Evolutionary conservation across 768 basidiomycete genomes (phyloP).

Genomic region (Rhizopogon vinicolor): DNA sequence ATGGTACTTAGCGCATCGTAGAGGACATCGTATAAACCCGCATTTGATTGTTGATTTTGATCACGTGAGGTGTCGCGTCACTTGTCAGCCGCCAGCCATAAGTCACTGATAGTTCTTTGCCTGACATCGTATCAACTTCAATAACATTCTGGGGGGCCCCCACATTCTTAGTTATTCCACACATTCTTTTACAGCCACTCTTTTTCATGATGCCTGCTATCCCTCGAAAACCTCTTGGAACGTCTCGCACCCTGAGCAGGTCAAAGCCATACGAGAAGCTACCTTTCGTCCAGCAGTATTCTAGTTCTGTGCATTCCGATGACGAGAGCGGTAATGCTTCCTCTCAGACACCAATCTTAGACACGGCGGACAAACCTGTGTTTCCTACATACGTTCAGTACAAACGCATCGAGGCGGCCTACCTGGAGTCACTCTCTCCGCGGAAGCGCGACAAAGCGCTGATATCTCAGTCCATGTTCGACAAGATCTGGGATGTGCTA

Average conservation of each 20-base stretch:
- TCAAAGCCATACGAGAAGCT: constrained; percentile 19
- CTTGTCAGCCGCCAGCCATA: constrained; percentile 21
- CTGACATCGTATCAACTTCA: constrained; percentile 23
- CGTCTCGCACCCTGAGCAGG: background rate
- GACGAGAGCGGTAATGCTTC: background rate
- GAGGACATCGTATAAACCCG: no score
- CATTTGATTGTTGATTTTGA: constrained; percentile 16
- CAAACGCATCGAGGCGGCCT: constrained; percentile 51
- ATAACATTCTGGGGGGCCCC: background rate
- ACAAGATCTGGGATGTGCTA: constrained; percentile 67
- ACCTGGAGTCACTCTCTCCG: constrained; percentile 53
- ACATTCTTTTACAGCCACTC: background rate
- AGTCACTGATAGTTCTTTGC: constrained; percentile 1
- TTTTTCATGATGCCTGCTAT: background rate
- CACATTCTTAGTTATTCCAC: background rate
- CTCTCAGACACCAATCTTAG: constrained; percentile 1
- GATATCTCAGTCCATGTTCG: constrained; percentile 66
- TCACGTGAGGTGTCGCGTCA: constrained; percentile 23
- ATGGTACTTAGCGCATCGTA: background rate
- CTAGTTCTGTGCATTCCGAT: constrained; percentile 6
- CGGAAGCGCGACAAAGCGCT: constrained; percentile 66
- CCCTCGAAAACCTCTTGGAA: background rate
- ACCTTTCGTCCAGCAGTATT: constrained; percentile 1
- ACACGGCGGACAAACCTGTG: constrained; percentile 31
- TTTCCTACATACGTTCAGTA: constrained; percentile 63